Percentiles rank a stretch among this genome's conserved stretches.
Evolutionary conservation across 345 rosid species (phyloP).

Genomic region (Cardamine occulta): DNA sequence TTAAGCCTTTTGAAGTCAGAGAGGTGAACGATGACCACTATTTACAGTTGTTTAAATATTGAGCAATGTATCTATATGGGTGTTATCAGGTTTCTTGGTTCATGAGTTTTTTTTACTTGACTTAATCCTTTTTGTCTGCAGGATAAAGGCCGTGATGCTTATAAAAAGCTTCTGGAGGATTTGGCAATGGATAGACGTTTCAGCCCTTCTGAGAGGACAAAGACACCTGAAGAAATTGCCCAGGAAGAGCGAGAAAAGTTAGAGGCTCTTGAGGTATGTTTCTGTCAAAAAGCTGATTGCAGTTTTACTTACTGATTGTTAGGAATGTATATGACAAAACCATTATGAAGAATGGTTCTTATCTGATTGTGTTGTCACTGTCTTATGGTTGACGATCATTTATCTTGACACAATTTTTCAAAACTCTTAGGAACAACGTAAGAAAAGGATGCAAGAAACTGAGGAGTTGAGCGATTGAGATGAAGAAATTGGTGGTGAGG

Average conservation of each 20-base stretch:
- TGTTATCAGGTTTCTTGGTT: conserved; percentile 5
- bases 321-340: conserved; percentile 2
- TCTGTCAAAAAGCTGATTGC: conserved; percentile 4
- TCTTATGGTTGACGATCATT: conserved; percentile 22
- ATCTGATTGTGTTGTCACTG: conserved; percentile 6
- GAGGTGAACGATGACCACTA: conserved; percentile 22
- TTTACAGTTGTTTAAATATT: conserved; percentile 2
- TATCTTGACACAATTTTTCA: conserved; percentile 9
- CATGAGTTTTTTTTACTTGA: conserved; percentile 27
- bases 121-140: conserved; percentile 28
- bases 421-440: conserved; percentile 73
- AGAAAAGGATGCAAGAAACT: conserved; percentile 76
- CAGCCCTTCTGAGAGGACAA: conserved; percentile 80
- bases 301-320: conserved; percentile 5
- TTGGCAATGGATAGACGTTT: conserved; percentile 76
- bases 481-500: conserved; percentile 55
- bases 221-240: conserved; percentile 98
- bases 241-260: conserved; percentile 84
- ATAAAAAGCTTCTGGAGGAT: conserved; percentile 58
- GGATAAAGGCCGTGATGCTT: conserved; percentile 59
- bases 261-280: conserved; percentile 74
- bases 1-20: conserved; percentile 49
- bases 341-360: neutral
- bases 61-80: neutral
- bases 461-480: conserved; percentile 82